A percentile compares a stretch with the other conserved stretches of the same genome.
Evolutionary conservation across 106 monocot genomes (phyloP).

Genomic region (Acorus gramineus): DNA sequence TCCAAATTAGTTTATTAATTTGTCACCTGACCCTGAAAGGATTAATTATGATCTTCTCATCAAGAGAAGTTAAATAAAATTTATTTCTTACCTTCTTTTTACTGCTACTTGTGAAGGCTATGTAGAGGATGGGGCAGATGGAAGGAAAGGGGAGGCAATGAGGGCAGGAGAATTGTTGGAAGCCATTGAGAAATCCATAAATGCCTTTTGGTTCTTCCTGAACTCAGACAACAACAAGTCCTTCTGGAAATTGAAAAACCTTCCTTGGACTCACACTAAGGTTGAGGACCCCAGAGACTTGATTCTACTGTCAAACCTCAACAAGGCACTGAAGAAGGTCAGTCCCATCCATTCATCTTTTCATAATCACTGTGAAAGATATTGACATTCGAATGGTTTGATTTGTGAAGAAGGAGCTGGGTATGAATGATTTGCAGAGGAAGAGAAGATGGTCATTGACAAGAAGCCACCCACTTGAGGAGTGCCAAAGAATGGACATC

Average conservation of each 20-base stretch:
- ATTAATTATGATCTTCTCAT: neutral
- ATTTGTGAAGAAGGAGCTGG: conserved; percentile 1
- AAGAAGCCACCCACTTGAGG: neutral
- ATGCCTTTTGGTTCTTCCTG: conserved; percentile 5
- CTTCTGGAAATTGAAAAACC: neutral
- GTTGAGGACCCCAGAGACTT: conserved; percentile 13
- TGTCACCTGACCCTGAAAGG: too few relatives aligned
- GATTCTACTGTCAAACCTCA: conserved; percentile 1
- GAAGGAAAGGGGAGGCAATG: neutral
- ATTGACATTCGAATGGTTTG: neutral
- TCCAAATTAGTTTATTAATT: too few relatives aligned
- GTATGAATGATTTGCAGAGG: neutral
- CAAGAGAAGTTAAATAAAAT: neutral
- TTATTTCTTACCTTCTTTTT: too few relatives aligned
- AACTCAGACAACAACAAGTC: neutral
- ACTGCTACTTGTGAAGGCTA: neutral
- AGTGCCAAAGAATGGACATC: neutral
- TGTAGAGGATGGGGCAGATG: neutral
- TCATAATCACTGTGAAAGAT: neutral
- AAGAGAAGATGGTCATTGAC: conserved; percentile 1
- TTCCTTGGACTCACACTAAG: neutral
- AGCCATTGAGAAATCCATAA: conserved; percentile 1
- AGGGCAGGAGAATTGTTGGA: neutral
- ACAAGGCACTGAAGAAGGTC: conserved; percentile 6
- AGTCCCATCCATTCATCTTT: neutral